These are phyloP conservation scores for Mycena floridula DNA, from an alignment of 768 basidiomycete genomes.

Conservation along the genomic window DNA sequence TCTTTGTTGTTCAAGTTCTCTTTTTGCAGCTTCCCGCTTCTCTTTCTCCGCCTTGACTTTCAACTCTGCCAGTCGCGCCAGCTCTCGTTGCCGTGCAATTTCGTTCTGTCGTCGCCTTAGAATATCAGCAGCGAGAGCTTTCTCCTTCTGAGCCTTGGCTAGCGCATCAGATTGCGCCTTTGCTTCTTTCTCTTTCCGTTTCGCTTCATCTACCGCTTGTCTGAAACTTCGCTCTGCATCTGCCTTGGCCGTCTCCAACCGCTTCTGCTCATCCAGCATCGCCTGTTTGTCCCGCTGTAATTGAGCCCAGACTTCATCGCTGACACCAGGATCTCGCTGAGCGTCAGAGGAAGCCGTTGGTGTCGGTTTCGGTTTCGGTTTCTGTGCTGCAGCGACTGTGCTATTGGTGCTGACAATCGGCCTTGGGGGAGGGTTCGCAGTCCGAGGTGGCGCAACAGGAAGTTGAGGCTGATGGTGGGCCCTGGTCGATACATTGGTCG, in stretches of 20 bases:
- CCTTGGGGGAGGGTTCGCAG: not conserved
- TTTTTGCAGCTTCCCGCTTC: constrained; percentile 8
- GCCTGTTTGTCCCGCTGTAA: constrained; percentile 35
- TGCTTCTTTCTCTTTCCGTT: constrained; percentile 13
- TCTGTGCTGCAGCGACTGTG: not conserved
- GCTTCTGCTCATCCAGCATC: constrained; percentile 20
- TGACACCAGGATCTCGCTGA: constrained; percentile 39
- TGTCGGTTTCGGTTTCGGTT: constrained; percentile 6
- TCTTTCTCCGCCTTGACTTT: constrained; percentile 9
- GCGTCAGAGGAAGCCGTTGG: constrained; percentile 5
- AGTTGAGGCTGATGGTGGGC: not conserved
- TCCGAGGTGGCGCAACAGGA: no score
- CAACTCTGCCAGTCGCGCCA: constrained; percentile 21
- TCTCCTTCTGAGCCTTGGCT: constrained; percentile 15
- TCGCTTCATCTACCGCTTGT: constrained; percentile 5
- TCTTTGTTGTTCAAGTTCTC: constrained; percentile 18
- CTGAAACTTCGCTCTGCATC: constrained; percentile 5
- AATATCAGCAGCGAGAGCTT: constrained; percentile 1
- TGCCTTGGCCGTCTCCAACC: constrained; percentile 15
- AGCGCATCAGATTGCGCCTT: constrained; percentile 15
- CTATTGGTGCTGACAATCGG: not conserved
- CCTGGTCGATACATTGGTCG: not conserved
- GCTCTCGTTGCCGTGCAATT: constrained; percentile 18
- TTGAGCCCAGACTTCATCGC: constrained; percentile 44
- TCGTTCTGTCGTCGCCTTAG: constrained; percentile 8